These are phyloP conservation scores for Nicotiana tomentosiformis DNA, from an alignment of 257 asterid species.

Conservation along the genomic window DNA sequence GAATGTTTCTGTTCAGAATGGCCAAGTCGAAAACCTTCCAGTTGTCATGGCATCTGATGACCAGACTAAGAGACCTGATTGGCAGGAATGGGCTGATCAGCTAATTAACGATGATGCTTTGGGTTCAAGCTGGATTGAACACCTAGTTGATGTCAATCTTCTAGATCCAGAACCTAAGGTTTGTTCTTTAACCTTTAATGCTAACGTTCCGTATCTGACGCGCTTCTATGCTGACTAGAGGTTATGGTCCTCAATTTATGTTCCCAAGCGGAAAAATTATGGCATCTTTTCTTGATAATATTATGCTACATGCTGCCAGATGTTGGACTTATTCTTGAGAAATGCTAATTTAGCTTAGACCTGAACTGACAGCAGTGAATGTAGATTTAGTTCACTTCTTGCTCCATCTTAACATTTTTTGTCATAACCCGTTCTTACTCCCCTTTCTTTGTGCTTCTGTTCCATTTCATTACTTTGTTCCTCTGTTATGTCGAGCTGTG, in stretches of 20 bases:
- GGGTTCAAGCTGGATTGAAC: slow-evolving; percentile 56
- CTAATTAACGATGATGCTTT: slow-evolving; percentile 42
- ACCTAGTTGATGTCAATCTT: slow-evolving; percentile 54
- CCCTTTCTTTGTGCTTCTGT: background rate
- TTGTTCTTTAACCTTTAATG: slow-evolving; percentile 15
- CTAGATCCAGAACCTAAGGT: slow-evolving; percentile 69
- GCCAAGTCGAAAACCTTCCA: slow-evolving; percentile 31
- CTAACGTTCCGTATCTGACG: background rate
- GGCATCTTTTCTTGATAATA: background rate
- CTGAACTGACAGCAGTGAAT: background rate
- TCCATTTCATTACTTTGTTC: background rate
- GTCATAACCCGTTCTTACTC: background rate
- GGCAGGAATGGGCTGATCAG: slow-evolving; percentile 74
- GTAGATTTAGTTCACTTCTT: background rate
- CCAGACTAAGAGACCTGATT: slow-evolving; percentile 39
- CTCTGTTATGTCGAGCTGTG: background rate
- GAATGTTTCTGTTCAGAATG: slow-evolving; percentile 27
- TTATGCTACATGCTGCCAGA: background rate
- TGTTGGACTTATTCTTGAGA: background rate
- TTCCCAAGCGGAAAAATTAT: too few species aligned
- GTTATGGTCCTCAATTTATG: background rate
- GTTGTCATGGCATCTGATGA: slow-evolving; percentile 34
- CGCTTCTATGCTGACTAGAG: background rate
- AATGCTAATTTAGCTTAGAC: background rate
- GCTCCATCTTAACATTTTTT: background rate